These are phyloP conservation scores for Nosema muscidifuracis DNA, from an alignment of 371 early-diverging fungal genomes.

Conservation along the genomic window DNA sequence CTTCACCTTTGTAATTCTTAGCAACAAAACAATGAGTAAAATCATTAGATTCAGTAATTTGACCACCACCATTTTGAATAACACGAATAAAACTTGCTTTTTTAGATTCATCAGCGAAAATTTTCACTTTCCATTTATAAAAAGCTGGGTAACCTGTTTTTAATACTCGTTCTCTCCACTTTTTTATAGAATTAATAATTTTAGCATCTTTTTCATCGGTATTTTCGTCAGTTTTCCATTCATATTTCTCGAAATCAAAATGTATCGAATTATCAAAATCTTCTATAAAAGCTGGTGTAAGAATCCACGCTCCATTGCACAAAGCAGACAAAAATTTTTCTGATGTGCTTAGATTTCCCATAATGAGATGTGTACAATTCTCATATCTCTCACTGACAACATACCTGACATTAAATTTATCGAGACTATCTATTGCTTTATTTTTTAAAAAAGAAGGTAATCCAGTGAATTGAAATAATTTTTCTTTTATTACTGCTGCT, in stretches of 20 bases:
- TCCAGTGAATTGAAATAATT: conserved; percentile 61
- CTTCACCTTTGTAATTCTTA: conserved; percentile 49
- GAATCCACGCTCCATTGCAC: conserved; percentile 54
- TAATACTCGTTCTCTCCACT: conserved; percentile 46
- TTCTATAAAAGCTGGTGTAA: conserved; percentile 56
- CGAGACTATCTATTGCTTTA: conserved; percentile 48
- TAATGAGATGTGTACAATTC: conserved; percentile 61
- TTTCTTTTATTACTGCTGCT: conserved; percentile 13
- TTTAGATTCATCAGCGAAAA: conserved; percentile 42
- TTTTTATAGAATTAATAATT: conserved; percentile 36
- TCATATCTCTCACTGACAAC: conserved; percentile 45
- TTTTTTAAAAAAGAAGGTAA: conserved; percentile 43
- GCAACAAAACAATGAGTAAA: conserved; percentile 59
- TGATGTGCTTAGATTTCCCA: conserved; percentile 57
- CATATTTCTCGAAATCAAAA: conserved; percentile 51
- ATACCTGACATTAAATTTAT: conserved; percentile 43
- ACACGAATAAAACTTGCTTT: conserved; percentile 31
- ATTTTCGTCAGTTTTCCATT: conserved; percentile 43
- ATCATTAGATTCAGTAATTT: conserved; percentile 29
- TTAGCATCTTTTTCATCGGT: conserved; percentile 38
- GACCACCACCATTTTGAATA: conserved; percentile 54
- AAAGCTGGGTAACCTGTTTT: conserved; percentile 54
- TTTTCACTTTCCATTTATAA: conserved; percentile 57
- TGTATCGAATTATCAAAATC: conserved; percentile 41
- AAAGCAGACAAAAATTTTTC: conserved; percentile 61